Percentiles rank a stretch among this genome's conserved stretches.
These are phyloP conservation scores for Chalciporus chontae DNA, from an alignment of 768 basidiomycete species.

Conservation along the genomic window DNA sequence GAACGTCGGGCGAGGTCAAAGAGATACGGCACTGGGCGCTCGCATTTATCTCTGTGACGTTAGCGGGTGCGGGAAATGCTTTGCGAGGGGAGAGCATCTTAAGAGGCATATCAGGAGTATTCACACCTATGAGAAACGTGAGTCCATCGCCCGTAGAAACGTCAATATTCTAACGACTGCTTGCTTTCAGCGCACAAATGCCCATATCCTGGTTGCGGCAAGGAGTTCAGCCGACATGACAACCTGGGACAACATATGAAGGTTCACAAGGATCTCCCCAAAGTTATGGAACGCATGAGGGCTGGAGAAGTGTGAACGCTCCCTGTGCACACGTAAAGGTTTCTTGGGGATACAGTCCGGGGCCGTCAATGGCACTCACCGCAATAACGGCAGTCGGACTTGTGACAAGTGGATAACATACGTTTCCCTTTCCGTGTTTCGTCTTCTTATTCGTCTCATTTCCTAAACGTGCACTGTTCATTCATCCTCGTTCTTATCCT, in stretches of 20 bases:
- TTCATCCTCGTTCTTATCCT: slow-evolving; percentile 19
- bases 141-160: slow-evolving; percentile 25
- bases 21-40: slow-evolving; percentile 36
- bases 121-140: slow-evolving; percentile 91
- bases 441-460: slow-evolving; percentile 21
- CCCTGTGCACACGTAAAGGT: slow-evolving; percentile 10
- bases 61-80: slow-evolving; percentile 82
- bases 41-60: slow-evolving; percentile 75
- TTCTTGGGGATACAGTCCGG: slow-evolving; percentile 21
- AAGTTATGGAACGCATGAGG: slow-evolving; percentile 24
- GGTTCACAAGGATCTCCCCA: slow-evolving; percentile 54
- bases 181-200: slow-evolving; percentile 66
- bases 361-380: slow-evolving; percentile 15
- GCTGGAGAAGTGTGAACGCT: slow-evolving; percentile 17
- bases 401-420: slow-evolving; percentile 21
- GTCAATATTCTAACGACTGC: slow-evolving; percentile 11
- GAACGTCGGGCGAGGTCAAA: slow-evolving; percentile 26
- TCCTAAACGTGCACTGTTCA: slow-evolving; percentile 22
- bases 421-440: slow-evolving; percentile 21
- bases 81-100: slow-evolving; percentile 84
- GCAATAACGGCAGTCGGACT: slow-evolving; percentile 26
- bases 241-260: slow-evolving; percentile 88
- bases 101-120: slow-evolving; percentile 87
- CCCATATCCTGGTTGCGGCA: slow-evolving; percentile 74
- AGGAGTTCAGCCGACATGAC: slow-evolving; percentile 84